Conservation (phyloP, 345 rosid species). For the Bruguiera gymnorhiza region DNA sequence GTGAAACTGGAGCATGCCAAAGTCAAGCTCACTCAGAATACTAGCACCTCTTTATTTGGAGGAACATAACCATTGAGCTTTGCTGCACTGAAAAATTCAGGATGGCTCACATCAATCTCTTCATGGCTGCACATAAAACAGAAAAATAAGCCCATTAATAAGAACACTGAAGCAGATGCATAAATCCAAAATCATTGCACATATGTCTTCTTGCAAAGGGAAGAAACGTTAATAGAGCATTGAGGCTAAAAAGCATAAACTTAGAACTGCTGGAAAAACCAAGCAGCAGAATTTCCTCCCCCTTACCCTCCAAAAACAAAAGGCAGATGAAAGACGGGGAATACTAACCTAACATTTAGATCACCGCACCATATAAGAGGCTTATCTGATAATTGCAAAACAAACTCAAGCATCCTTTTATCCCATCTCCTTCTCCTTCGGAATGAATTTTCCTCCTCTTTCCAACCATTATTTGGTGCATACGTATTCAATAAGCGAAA, state of each 20-base stretch:
- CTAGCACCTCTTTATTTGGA: slow-evolving; percentile 73
- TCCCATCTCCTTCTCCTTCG: slow-evolving; percentile 97
- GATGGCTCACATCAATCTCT: slow-evolving; percentile 91
- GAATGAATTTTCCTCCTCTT: slow-evolving; percentile 88
- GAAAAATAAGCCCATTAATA: slow-evolving; percentile 6
- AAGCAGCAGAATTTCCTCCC: neutral
- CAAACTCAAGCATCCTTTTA: slow-evolving; percentile 75
- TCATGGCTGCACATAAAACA: slow-evolving; percentile 61
- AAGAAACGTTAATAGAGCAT: neutral
- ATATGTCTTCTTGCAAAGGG: slow-evolving; percentile 3
- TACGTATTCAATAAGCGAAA: slow-evolving; percentile 72
- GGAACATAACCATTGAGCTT: slow-evolving; percentile 89
- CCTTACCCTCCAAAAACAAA: neutral
- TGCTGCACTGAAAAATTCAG: slow-evolving; percentile 84
- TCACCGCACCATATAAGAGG: slow-evolving; percentile 98
- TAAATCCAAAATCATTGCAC: neutral
- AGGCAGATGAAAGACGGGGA: neutral
- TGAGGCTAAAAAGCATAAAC: neutral
- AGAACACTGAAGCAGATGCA: slow-evolving; percentile 3
- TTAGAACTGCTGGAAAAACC: too few species aligned
- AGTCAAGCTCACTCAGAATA: slow-evolving; percentile 8
- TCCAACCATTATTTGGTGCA: slow-evolving; percentile 98
- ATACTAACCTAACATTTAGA: slow-evolving; percentile 76
- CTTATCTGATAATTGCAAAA: slow-evolving; percentile 58
- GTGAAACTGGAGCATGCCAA: slow-evolving; percentile 5